Percentiles rank a stretch among this genome's conserved stretches.
Evolutionary conservation across 192 early-diverging fungal species (phyloP).

Genomic region (Cladochytrium replicatum): DNA sequence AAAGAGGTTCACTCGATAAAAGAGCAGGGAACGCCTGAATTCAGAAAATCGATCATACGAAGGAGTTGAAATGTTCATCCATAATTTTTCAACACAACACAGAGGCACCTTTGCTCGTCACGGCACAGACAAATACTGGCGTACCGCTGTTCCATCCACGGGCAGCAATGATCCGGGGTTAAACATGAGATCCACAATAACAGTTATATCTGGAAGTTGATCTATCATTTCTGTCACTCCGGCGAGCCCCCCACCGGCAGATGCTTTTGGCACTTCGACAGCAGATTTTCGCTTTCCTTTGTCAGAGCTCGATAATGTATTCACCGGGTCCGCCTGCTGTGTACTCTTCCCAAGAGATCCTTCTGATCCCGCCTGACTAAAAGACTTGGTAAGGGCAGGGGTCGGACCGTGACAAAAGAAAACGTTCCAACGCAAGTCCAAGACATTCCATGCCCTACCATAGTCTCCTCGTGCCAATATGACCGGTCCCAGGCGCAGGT

Average conservation of each 20-base stretch:
- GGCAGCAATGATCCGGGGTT: constrained; percentile 30
- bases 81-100: too few relatives aligned
- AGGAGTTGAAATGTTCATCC: too few relatives aligned
- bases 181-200: constrained; percentile 47
- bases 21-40: too few relatives aligned
- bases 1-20: too few relatives aligned
- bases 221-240: constrained; percentile 16
- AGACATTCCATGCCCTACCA: constrained; percentile 39
- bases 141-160: too few relatives aligned
- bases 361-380: not conserved
- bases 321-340: not conserved
- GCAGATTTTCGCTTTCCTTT: too few relatives aligned
- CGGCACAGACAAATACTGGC: too few relatives aligned
- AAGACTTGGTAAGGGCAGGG: constrained; percentile 5
- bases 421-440: too few relatives aligned
- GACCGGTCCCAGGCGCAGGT: constrained; percentile 29
- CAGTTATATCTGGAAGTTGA: constrained; percentile 14
- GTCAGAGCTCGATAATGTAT: too few relatives aligned
- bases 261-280: not conserved
- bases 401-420: constrained; percentile 14
- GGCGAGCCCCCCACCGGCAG: not conserved
- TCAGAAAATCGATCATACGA: too few relatives aligned
- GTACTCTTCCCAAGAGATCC: constrained; percentile 3
- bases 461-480: constrained; percentile 38
- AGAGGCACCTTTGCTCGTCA: too few relatives aligned